Evolutionary conservation across 768 basidiomycete genomes (phyloP).

Genomic region (Suillus fuscotomentosus): DNA sequence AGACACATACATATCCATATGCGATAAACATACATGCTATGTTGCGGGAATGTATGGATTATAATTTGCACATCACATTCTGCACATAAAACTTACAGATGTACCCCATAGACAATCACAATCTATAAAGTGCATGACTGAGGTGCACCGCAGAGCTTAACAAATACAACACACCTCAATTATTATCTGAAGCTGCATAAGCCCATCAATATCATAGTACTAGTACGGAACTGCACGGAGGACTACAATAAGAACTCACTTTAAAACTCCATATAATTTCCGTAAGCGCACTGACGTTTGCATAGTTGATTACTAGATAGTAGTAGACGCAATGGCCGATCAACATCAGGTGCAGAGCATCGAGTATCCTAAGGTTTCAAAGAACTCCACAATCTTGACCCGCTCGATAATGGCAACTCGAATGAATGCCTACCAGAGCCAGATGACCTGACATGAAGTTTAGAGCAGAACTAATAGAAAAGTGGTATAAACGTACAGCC

Average conservation of each 20-base stretch:
- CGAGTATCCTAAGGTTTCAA: slow-evolving; percentile 29
- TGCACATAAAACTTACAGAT: not conserved
- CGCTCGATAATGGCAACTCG: not conserved
- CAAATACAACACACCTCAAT: not conserved
- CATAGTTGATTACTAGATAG: slow-evolving; percentile 35
- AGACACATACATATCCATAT: slow-evolving; percentile 6
- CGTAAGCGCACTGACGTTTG: slow-evolving; percentile 26
- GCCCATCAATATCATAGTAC: not conserved
- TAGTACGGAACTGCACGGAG: not conserved
- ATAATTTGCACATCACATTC: not conserved
- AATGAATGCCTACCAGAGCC: slow-evolving; percentile 7
- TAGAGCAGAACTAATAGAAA: too few relatives aligned
- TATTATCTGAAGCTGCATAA: not conserved
- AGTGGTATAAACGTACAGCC: not conserved
- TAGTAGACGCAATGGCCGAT: slow-evolving; percentile 35
- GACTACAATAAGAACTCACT: not conserved
- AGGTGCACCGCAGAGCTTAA: not conserved
- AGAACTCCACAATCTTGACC: not conserved
- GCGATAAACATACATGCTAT: slow-evolving; percentile 1
- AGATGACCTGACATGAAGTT: slow-evolving; percentile 3
- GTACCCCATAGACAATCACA: not conserved
- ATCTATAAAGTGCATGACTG: not conserved
- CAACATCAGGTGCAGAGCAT: slow-evolving; percentile 35
- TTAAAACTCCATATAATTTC: slow-evolving; percentile 27
- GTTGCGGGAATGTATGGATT: not conserved